Conservation (phyloP, 495 filamentous ascomycete genomes). For the Hypoxylon perforatum region DNA sequence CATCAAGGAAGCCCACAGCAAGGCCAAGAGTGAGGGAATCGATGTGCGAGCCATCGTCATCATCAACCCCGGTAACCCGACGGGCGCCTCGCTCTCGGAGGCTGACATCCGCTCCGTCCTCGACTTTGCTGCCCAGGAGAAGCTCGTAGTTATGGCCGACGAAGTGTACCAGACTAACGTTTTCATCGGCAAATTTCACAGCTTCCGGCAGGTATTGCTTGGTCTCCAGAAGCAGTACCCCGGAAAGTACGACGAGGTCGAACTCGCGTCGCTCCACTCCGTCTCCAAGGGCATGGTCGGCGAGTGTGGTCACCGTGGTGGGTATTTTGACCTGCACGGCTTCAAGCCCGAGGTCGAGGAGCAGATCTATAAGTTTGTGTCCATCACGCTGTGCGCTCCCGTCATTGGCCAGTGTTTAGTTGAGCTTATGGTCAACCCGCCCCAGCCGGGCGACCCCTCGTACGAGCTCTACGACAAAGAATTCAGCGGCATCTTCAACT, state of each 20-base stretch:
- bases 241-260: conserved; percentile 81
- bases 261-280: conserved; percentile 87
- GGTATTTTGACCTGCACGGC: conserved; percentile 93
- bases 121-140: conserved; percentile 84
- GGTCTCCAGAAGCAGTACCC: conserved; percentile 80
- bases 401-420: conserved; percentile 96
- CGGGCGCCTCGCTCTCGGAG: conserved; percentile 82
- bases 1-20: conserved; percentile 75
- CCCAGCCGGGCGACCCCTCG: conserved; percentile 80
- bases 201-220: conserved; percentile 90
- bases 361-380: conserved; percentile 98
- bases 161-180: conserved; percentile 99
- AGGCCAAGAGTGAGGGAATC: conserved; percentile 77
- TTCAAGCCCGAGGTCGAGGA: conserved; percentile 87
- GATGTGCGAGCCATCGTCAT: conserved; percentile 93
- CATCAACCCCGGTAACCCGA: conserved; percentile 98
- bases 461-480: conserved; percentile 85
- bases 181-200: conserved; percentile 90
- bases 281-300: conserved; percentile 97
- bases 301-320: conserved; percentile 96
- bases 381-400: conserved; percentile 93
- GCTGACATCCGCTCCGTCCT: conserved; percentile 84
- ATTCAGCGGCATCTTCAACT: conserved; percentile 80
- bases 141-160: conserved; percentile 90
- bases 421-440: conserved; percentile 97